Conservation (phyloP, 495 filamentous ascomycete species). For the Amniculicola lignicola region DNA sequence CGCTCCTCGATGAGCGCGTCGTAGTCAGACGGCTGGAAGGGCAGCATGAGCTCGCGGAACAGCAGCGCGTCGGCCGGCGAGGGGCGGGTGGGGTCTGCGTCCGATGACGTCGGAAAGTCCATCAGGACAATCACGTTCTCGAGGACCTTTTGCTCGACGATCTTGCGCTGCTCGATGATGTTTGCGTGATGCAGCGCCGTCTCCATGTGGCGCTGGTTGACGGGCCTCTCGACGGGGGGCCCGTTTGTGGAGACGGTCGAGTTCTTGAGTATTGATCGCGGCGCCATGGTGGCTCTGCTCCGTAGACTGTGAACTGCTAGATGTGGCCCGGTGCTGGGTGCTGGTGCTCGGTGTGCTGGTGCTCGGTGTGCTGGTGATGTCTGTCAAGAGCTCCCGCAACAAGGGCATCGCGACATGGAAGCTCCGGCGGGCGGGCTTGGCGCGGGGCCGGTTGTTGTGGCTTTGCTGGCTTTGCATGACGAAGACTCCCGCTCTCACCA, state of each 20-base stretch:
- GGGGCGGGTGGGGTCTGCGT: constrained; percentile 57
- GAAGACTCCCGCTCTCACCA: neutral
- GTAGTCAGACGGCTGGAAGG: constrained; percentile 85
- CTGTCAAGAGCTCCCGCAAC: no score
- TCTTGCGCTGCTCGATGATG: constrained; percentile 72
- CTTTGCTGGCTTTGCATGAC: constrained; percentile 26
- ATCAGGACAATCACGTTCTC: constrained; percentile 64
- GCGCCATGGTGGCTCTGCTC: constrained; percentile 26
- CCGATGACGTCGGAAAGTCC: constrained; percentile 52
- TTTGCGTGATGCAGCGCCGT: constrained; percentile 77
- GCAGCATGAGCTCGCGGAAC: constrained; percentile 58
- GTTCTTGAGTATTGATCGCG: constrained; percentile 59
- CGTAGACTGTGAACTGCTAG: neutral
- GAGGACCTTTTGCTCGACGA: constrained; percentile 68
- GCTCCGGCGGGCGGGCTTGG: constrained; percentile 2
- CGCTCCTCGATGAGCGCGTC: constrained; percentile 82
- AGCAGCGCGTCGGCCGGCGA: constrained; percentile 51
- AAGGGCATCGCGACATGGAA: no score
- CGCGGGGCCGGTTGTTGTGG: neutral
- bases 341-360: neutral
- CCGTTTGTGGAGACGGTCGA: constrained; percentile 38
- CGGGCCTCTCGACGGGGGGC: constrained; percentile 44
- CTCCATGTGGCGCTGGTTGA: constrained; percentile 53
- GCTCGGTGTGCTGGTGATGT: no score
- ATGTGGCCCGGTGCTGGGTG: neutral